These are phyloP conservation scores for Pichia phayaonensis DNA, from an alignment of 805 yeast genomes.

Conservation along the genomic window DNA sequence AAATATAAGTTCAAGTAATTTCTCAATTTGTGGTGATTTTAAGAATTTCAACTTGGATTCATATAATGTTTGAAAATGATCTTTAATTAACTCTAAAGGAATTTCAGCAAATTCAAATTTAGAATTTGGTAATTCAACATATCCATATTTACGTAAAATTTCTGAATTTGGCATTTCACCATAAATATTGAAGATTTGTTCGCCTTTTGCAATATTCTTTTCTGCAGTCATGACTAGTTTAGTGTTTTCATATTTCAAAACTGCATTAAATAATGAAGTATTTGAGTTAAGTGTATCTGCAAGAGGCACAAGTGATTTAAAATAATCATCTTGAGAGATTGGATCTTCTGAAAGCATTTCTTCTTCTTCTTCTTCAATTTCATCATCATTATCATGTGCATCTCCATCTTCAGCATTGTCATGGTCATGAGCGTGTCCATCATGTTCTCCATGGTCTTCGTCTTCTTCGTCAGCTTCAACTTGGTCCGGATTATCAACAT, in stretches of 20 bases:
- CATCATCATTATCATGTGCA: conserved; percentile 16
- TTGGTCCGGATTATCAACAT: conserved; percentile 43
- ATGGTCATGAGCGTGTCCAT: conserved; percentile 11
- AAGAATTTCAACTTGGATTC: conserved; percentile 12
- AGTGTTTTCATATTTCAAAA: conserved; percentile 43
- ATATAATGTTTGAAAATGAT: conserved; percentile 28
- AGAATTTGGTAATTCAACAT: conserved; percentile 68
- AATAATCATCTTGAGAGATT: conserved; percentile 27
- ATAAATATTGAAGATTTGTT: conserved; percentile 81
- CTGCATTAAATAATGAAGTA: conserved; percentile 68
- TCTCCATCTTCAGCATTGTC: conserved; percentile 21
- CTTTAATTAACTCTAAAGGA: conserved; percentile 35
- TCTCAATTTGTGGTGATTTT: conserved; percentile 14
- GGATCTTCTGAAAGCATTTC: conserved; percentile 16
- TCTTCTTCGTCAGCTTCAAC: conserved; percentile 28
- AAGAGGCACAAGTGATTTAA: conserved; percentile 85
- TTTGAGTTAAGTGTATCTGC: conserved; percentile 91
- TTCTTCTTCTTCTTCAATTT: conserved; percentile 15
- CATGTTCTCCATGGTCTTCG: conserved; percentile 17
- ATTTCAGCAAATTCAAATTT: conserved; percentile 78
- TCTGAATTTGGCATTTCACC: conserved; percentile 92
- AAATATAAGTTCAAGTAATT: conserved; percentile 30
- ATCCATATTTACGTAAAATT: conserved; percentile 83
- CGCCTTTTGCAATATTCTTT: conserved; percentile 50
- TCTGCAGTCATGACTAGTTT: conserved; percentile 65